Conservation (phyloP, 2,329 filamentous ascomycete species). For the Triangularia verruculosa region DNA sequence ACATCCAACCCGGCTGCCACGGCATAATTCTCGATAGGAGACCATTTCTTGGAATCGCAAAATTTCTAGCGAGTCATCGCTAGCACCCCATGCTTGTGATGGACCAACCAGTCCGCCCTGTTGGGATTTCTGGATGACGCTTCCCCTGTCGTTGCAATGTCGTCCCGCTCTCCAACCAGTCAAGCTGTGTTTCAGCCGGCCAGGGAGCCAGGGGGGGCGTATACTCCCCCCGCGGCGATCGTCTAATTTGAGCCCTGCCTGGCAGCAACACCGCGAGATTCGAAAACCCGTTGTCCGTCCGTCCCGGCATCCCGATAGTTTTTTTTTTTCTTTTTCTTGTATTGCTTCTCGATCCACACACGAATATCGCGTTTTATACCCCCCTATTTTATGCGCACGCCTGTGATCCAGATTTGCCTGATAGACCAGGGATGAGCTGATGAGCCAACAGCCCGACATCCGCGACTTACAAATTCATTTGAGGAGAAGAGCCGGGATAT, state of each 20-base stretch:
- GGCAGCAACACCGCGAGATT: not conserved
- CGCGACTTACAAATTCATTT: not conserved
- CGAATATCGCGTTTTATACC: not conserved
- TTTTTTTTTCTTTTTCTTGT: not conserved
- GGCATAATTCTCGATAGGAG: not conserved
- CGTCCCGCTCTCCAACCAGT: slow-evolving; percentile 27
- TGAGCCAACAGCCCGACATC: not conserved
- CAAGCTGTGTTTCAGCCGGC: slow-evolving; percentile 28
- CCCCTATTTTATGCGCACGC: not conserved
- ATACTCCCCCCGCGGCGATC: slow-evolving; percentile 15
- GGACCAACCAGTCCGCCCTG: not conserved
- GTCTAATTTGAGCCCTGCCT: slow-evolving; percentile 26
- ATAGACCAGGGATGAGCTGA: not conserved
- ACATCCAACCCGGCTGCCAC: not conserved
- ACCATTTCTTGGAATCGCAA: not conserved
- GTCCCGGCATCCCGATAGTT: not conserved
- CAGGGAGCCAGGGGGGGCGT: slow-evolving; percentile 25
- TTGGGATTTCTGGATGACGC: slow-evolving; percentile 3
- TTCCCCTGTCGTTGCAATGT: slow-evolving; percentile 25
- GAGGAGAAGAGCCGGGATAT: slow-evolving; percentile 15
- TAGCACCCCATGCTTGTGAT: not conserved
- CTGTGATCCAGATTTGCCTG: not conserved
- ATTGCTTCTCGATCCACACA: too few relatives aligned
- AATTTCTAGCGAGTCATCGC: slow-evolving; percentile 8
- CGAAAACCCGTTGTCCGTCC: slow-evolving; percentile 9